Evolutionary conservation across 2,329 filamentous ascomycete species (phyloP).

Genomic region (Kalmusia sp.): DNA sequence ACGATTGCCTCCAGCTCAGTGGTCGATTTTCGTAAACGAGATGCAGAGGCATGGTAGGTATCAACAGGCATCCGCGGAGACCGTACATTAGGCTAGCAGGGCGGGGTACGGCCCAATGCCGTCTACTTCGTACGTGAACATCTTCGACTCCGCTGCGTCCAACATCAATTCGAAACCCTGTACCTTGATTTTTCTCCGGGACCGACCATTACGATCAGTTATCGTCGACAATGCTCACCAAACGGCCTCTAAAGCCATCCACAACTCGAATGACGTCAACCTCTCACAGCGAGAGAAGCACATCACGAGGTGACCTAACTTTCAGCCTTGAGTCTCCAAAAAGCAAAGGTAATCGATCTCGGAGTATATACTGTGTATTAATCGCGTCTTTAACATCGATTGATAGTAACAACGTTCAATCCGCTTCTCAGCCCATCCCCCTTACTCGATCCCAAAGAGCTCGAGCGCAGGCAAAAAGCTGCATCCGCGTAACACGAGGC

Average conservation of each 20-base stretch:
- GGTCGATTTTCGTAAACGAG: not conserved
- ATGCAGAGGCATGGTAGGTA: slow-evolving; percentile 1
- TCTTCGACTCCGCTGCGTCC: not conserved
- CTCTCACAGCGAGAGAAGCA: not conserved
- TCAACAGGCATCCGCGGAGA: not conserved
- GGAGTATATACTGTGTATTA: not conserved
- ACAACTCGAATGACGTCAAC: slow-evolving; percentile 20
- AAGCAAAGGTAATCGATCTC: slow-evolving; percentile 8
- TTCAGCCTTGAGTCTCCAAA: slow-evolving; percentile 15
- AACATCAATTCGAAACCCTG: not conserved
- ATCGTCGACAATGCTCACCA: slow-evolving; percentile 2
- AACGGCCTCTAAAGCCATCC: slow-evolving; percentile 13
- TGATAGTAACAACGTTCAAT: slow-evolving; percentile 21
- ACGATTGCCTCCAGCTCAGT: too few species aligned
- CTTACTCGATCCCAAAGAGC: slow-evolving; percentile 22
- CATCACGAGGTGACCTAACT: slow-evolving; percentile 7
- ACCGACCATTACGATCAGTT: not conserved
- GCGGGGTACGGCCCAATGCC: not conserved
- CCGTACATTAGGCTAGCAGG: not conserved
- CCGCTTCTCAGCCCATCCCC: slow-evolving; percentile 26
- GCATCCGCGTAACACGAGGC: too few species aligned
- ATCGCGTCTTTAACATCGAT: not conserved
- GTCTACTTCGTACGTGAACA: not conserved
- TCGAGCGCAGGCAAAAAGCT: slow-evolving; percentile 19
- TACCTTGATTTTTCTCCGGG: not conserved